Evolutionary conservation across 1,284 basidiomycete genomes (phyloP), one percentile per base, ranked within the genome.

Genomic region (Filobasidium uniguttulatum): DNA sequence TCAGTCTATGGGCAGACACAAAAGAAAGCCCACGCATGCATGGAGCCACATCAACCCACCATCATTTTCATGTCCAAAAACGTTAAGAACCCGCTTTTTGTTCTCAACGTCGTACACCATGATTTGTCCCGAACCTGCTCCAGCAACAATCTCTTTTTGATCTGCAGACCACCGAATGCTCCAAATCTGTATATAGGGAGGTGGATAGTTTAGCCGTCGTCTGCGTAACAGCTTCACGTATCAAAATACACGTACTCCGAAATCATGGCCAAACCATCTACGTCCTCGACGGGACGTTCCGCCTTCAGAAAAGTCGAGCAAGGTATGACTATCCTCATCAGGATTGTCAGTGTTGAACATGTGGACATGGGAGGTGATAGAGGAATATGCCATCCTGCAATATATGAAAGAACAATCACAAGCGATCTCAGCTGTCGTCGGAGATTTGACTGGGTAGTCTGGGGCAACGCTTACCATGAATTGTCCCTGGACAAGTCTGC

Each of bases 151-250:
- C 68, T 98, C 94, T 50, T 85, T 85, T 0, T 89, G 90, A 61
- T 97, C 91, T 12, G 90, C 88, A 29, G 88, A 94, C 65, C 97
- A 98, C 22, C 87, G 79, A 63, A 94, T 88, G 56, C 85, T 82
- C 83, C 86, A 97, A 50, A 97, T 87, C 69, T 74, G 54, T 15
- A 20, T n/a, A 9, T n/a, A n/a, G 48, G 14, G 20, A 34, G 15
- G 29, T 10, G 34, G 23, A 40, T n/a, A 7, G 15, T 33, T n/a
- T n/a, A n/a, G n/a, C n/a, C n/a, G n/a, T n/a, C n/a, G n/a, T n/a
- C n/a, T n/a, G n/a, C n/a, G 26, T 29, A 12, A 23, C 14, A 37
- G 30, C 10, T 23, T 15, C 23, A 46, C 19, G 30, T 8, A 17
- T 28, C 15, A 15, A n/a, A n/a, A n/a, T n/a, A 26, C 22, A 56